Conservation (phyloP, 805 yeast genomes). For the Maudiozyma serrabonitensis region DNA sequence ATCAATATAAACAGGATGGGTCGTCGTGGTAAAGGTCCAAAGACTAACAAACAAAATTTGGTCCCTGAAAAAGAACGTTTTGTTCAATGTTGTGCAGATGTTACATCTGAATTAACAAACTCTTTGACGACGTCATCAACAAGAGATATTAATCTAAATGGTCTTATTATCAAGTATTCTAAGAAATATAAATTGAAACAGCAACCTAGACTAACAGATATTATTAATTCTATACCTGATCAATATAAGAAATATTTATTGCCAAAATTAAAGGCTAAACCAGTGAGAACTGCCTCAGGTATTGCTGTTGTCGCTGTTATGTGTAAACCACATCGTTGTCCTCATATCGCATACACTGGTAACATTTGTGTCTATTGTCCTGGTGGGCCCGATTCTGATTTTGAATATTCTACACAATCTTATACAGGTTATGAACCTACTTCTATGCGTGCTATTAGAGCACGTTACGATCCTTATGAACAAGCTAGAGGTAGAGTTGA, state of each 20-base stretch:
- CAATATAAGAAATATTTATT: slow-evolving; percentile 84
- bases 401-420: slow-evolving; percentile 95
- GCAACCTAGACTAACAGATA: slow-evolving; percentile 92
- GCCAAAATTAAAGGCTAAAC: slow-evolving; percentile 95
- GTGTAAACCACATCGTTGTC: slow-evolving; percentile 99
- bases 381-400: slow-evolving; percentile 98
- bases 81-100: slow-evolving; percentile 85
- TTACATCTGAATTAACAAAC: slow-evolving; percentile 74
- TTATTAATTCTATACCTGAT: slow-evolving; percentile 90
- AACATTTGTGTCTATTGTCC: slow-evolving; percentile 98
- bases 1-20: slow-evolving; percentile 18
- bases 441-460: slow-evolving; percentile 98
- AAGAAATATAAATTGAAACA: slow-evolving; percentile 84
- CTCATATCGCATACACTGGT: slow-evolving; percentile 97
- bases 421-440: slow-evolving; percentile 99
- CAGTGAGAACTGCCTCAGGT: slow-evolving; percentile 96
- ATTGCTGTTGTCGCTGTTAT: slow-evolving; percentile 98
- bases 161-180: slow-evolving; percentile 72
- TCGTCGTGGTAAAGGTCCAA: slow-evolving; percentile 31
- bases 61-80: slow-evolving; percentile 92
- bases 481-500: slow-evolving; percentile 97
- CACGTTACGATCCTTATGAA: slow-evolving; percentile 96
- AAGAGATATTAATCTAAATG: slow-evolving; percentile 66
- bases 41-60: slow-evolving; percentile 46
- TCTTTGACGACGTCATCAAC: slow-evolving; percentile 51